Conservation (phyloP, 345 rosid species). For the Odontarrhena argentea region DNA sequence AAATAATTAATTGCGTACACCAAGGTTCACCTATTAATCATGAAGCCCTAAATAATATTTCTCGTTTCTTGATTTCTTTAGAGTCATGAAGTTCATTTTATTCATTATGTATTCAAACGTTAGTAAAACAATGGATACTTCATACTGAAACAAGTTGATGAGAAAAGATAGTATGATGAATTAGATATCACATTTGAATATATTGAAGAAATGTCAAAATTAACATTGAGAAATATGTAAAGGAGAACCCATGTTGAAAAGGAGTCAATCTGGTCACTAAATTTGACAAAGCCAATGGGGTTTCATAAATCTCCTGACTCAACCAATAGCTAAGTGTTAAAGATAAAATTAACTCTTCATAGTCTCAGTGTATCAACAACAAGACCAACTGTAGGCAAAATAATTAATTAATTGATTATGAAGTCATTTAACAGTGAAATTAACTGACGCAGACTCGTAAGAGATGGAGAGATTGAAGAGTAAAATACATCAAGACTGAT, state of each 20-base stretch:
- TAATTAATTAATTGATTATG: neutral
- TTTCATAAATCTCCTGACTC: constrained; percentile 72
- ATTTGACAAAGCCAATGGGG: constrained; percentile 47
- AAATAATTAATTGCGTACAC: neutral
- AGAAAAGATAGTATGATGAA: too few relatives aligned
- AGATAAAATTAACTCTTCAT: constrained; percentile 9
- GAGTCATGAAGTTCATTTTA: too few relatives aligned
- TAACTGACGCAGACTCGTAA: constrained; percentile 22
- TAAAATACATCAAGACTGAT: constrained; percentile 79
- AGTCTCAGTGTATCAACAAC: constrained; percentile 17
- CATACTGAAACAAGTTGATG: too few relatives aligned
- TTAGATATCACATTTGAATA: too few relatives aligned
- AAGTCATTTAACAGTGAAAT: constrained; percentile 14
- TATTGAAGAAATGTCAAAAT: too few relatives aligned
- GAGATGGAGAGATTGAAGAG: constrained; percentile 5
- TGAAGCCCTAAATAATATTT: too few relatives aligned
- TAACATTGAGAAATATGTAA: too few relatives aligned
- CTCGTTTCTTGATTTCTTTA: too few relatives aligned
- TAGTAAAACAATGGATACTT: too few relatives aligned
- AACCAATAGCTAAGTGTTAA: constrained; percentile 36
- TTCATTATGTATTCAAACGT: too few relatives aligned
- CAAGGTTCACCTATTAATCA: neutral
- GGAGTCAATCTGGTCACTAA: constrained; percentile 39
- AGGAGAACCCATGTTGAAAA: too few relatives aligned
- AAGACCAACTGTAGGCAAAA: neutral